Percentiles rank a stretch among this genome's conserved stretches.
phyloP scores from a whole-genome alignment of 75 land plant genomes.

The Cupressus sempervirens region DNA sequence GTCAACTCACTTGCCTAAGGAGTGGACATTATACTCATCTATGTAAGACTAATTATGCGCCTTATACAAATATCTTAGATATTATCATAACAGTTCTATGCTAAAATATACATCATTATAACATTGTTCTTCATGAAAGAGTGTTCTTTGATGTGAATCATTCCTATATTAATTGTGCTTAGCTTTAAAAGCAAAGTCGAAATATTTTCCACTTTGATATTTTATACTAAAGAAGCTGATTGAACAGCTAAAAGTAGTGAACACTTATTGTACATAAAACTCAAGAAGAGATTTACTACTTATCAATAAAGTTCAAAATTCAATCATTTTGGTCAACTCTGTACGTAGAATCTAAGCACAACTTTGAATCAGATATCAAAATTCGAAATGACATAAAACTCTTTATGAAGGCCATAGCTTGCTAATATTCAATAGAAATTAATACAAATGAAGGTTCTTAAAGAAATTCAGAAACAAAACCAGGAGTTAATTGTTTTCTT shows the following conservation, averaged over 20 bases:
- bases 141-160: neutral
- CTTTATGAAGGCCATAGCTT: neutral
- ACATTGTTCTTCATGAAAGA: neutral
- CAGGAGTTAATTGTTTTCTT: too few species aligned
- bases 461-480: neutral
- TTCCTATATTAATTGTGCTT: neutral
- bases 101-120: neutral
- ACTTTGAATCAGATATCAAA: neutral
- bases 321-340: neutral
- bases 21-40: neutral
- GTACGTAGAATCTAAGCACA: neutral
- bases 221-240: neutral
- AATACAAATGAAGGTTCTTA: neutral
- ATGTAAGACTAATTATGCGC: neutral
- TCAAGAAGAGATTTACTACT: neutral
- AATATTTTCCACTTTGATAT: too few species aligned
- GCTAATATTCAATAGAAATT: neutral
- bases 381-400: neutral
- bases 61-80: neutral
- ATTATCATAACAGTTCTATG: neutral
- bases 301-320: neutral
- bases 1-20: too few species aligned
- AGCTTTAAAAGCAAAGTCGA: neutral
- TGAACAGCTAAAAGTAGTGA: neutral
- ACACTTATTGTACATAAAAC: neutral